These are phyloP conservation scores for Noccaea caerulescens DNA, from an alignment of 345 rosid genomes.

Conservation along the genomic window DNA sequence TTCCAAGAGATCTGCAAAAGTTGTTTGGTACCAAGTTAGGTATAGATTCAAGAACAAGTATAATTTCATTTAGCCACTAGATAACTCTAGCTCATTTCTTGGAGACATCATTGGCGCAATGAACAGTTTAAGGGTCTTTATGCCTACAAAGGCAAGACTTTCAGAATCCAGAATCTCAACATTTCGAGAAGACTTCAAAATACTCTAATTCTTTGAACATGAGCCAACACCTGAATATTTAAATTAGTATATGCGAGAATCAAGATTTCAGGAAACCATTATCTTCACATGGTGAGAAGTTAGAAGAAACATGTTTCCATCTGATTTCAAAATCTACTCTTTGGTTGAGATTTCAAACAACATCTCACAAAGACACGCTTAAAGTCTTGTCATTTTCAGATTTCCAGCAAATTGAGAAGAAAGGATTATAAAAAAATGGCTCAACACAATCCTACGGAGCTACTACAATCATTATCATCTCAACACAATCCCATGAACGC, in stretches of 20 bases:
- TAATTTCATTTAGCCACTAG: not conserved
- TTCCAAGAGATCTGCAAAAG: conserved; percentile 69
- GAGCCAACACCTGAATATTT: not conserved
- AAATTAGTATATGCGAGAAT: not conserved
- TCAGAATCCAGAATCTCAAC: not conserved
- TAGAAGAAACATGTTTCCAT: not conserved
- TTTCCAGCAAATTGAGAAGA: conserved; percentile 1
- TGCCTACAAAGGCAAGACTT: not conserved
- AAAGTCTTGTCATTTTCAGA: conserved; percentile 13
- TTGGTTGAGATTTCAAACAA: not conserved
- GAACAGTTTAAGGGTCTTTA: not conserved
- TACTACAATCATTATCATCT: conserved; percentile 8
- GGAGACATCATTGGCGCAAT: not conserved
- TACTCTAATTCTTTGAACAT: not conserved
- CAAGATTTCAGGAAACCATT: not conserved
- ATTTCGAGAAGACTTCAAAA: not conserved
- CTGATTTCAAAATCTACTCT: not conserved
- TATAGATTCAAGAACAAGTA: conserved; percentile 6
- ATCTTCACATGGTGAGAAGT: not conserved
- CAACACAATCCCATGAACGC: not conserved
- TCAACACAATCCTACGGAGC: not conserved
- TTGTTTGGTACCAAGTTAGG: not conserved
- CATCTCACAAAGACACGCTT: not conserved
- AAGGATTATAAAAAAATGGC: not conserved
- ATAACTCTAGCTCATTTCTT: not conserved